phyloP scores from a whole-genome alignment of 768 basidiomycete species.

The Phylloporus arenicola region DNA sequence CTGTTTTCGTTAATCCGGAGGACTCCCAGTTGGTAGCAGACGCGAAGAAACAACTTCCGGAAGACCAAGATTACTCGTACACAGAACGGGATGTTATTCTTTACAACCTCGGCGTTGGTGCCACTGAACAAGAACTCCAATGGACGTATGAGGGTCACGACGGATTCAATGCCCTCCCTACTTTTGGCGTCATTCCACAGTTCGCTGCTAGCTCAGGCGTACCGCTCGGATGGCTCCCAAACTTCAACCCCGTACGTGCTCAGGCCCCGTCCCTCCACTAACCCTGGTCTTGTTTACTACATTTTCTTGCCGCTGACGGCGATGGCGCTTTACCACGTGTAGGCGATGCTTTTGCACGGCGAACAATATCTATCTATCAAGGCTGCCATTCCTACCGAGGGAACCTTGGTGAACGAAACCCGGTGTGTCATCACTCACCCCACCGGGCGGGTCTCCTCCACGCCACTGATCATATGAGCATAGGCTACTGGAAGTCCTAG shows the following conservation, averaged over 20 bases:
- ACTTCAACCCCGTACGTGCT: conserved; percentile 82
- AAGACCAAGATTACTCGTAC: conserved; percentile 63
- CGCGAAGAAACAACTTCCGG: conserved; percentile 60
- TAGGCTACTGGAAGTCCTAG: conserved; percentile 74
- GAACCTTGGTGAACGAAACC: conserved; percentile 68
- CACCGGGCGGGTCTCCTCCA: not conserved
- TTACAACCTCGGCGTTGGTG: conserved; percentile 94
- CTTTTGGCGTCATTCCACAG: conserved; percentile 94
- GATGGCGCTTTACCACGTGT: not conserved
- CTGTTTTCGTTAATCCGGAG: conserved; percentile 66
- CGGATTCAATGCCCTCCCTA: conserved; percentile 80
- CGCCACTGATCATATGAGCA: conserved; percentile 4
- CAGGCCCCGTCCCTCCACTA: not conserved
- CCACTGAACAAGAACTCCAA: conserved; percentile 85
- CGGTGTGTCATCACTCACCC: conserved; percentile 40
- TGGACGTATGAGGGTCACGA: conserved; percentile 91
- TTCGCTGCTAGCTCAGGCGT: conserved; percentile 66
- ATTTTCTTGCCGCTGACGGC: not conserved
- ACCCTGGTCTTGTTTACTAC: not conserved
- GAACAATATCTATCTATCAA: conserved; percentile 93
- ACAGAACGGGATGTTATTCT: conserved; percentile 88
- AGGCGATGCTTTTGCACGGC: conserved; percentile 97
- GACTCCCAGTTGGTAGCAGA: conserved; percentile 79
- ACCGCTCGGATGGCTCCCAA: conserved; percentile 83
- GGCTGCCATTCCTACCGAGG: conserved; percentile 79